These are phyloP conservation scores for Penicillium sp. DNA, from an alignment of 2,329 filamentous ascomycete genomes.

Conservation along the genomic window DNA sequence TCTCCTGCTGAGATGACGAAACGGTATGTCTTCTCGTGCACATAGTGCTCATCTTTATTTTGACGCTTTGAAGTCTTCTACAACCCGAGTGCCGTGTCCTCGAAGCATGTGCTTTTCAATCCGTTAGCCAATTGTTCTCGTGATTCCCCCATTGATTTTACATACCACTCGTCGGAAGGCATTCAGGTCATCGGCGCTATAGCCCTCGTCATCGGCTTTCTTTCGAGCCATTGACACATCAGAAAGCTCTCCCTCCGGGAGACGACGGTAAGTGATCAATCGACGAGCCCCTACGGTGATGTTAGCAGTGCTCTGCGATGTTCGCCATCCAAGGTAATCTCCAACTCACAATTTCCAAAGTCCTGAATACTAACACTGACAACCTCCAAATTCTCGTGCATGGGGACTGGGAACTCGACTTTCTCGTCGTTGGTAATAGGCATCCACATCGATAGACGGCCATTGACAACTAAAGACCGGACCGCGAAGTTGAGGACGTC, in stretches of 20 bases:
- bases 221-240: constrained; percentile 35
- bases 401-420: constrained; percentile 73
- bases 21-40: background rate
- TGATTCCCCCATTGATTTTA: background rate
- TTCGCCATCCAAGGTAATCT: background rate
- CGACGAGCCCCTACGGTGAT: constrained; percentile 71
- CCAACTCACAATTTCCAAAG: constrained; percentile 77
- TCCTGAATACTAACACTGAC: constrained; percentile 77
- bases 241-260: constrained; percentile 57
- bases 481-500: constrained; percentile 85
- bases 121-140: background rate
- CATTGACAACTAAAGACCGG: constrained; percentile 72
- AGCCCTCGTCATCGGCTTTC: constrained; percentile 39
- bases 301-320: constrained; percentile 1
- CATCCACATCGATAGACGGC: constrained; percentile 94
- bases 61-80: background rate
- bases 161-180: constrained; percentile 60
- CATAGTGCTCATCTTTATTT: background rate
- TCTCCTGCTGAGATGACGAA: background rate
- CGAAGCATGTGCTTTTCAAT: constrained; percentile 6
- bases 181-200: constrained; percentile 67
- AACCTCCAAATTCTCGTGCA: constrained; percentile 72
- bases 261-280: constrained; percentile 79
- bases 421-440: constrained; percentile 82
- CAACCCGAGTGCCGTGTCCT: constrained; percentile 5